Conservation (phyloP, 805 yeast species). For the Wickerhamiella dianesei region DNA sequence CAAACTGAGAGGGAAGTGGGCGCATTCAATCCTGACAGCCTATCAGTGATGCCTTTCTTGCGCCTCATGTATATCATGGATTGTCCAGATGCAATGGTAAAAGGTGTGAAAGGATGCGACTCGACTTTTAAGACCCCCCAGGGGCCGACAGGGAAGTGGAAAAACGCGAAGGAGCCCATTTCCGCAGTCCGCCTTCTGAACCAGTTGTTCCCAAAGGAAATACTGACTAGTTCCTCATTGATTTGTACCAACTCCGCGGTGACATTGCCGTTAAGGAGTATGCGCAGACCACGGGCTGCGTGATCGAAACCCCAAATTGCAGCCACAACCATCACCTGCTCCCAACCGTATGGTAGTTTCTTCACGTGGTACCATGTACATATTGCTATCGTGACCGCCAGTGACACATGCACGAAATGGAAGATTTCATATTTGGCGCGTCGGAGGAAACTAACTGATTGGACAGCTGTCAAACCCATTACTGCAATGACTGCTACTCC, state of each 20-base stretch:
- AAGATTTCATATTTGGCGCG: slow-evolving; percentile 44
- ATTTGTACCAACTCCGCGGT: slow-evolving; percentile 15
- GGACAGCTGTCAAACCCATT: slow-evolving; percentile 33
- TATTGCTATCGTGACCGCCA: slow-evolving; percentile 43
- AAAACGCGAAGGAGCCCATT: slow-evolving; percentile 45
- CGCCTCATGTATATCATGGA: slow-evolving; percentile 12
- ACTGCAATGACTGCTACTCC: slow-evolving; percentile 33
- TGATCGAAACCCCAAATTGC: slow-evolving; percentile 63
- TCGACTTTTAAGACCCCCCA: slow-evolving; percentile 41
- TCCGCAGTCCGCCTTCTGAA: slow-evolving; percentile 31
- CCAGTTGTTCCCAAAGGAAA: slow-evolving; percentile 28
- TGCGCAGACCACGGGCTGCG: slow-evolving; percentile 38
- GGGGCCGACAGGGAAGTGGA: slow-evolving; percentile 34
- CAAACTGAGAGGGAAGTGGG: slow-evolving; percentile 24
- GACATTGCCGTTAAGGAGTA: slow-evolving; percentile 40
- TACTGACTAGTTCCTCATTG: slow-evolving; percentile 23
- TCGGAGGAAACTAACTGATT: slow-evolving; percentile 40
- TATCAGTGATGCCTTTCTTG: slow-evolving; percentile 13
- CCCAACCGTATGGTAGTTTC: slow-evolving; percentile 9
- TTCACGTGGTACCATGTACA: slow-evolving; percentile 43
- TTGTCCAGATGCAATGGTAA: slow-evolving; percentile 17
- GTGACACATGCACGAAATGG: slow-evolving; percentile 38
- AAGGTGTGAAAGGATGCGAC: slow-evolving; percentile 54
- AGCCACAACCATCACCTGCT: slow-evolving; percentile 18
- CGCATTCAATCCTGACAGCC: slow-evolving; percentile 16